These are phyloP conservation scores for Sarocladium kiliense DNA, from an alignment of 2,329 filamentous ascomycete species.

Conservation along the genomic window DNA sequence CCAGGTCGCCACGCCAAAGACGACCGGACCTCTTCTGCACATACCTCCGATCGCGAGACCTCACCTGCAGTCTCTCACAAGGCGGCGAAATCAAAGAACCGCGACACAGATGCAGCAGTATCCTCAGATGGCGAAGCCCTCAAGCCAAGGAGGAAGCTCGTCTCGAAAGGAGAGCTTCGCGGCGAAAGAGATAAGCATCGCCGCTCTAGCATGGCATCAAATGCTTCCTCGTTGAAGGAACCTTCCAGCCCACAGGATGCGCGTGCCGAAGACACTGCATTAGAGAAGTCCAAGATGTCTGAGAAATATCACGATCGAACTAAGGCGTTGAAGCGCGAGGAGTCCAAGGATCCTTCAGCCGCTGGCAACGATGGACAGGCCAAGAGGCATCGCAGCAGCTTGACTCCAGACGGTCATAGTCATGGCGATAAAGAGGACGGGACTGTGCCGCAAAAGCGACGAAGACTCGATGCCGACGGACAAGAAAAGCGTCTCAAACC, in stretches of 20 bases:
- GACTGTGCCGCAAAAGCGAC: constrained; percentile 49
- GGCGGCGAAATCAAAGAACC: constrained; percentile 43
- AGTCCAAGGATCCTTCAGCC: constrained; percentile 50
- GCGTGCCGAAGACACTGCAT: constrained; percentile 38
- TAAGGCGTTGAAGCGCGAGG: constrained; percentile 56
- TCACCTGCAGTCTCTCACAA: constrained; percentile 45
- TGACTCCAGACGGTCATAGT: constrained; percentile 50
- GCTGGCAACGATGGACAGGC: constrained; percentile 44
- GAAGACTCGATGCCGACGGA: constrained; percentile 49
- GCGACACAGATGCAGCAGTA: constrained; percentile 48
- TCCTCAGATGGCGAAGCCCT: constrained; percentile 53
- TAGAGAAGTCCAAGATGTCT: constrained; percentile 41
- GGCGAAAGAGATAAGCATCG: constrained; percentile 55
- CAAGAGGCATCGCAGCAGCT: constrained; percentile 56
- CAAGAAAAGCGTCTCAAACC: constrained; percentile 44
- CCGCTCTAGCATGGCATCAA: constrained; percentile 53
- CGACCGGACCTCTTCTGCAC: constrained; percentile 40
- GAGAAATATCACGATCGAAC: constrained; percentile 57
- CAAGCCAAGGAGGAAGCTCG: constrained; percentile 58
- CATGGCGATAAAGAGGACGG: constrained; percentile 47
- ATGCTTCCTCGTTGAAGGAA: constrained; percentile 47
- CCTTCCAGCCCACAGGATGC: constrained; percentile 47
- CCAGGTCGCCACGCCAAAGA: constrained; percentile 47
- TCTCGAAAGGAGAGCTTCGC: constrained; percentile 58
- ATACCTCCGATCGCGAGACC: constrained; percentile 47